phyloP scores from a whole-genome alignment of 208 protist species.

The Trypanosoma melophagium region DNA sequence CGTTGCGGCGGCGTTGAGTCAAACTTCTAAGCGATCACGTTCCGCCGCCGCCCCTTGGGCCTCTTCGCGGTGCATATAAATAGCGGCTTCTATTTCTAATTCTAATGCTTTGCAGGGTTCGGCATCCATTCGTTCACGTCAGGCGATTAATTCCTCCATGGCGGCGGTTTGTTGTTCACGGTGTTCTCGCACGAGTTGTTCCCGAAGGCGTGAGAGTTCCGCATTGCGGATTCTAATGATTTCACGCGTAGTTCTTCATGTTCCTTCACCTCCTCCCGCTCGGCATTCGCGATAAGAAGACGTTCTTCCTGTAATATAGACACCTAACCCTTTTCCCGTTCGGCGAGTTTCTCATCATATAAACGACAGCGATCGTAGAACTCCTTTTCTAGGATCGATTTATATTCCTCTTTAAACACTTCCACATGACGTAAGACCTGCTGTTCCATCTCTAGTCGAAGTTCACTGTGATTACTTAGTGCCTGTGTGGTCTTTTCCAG shows the following conservation, averaged over 20 bases:
- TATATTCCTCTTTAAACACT: conserved; percentile 38
- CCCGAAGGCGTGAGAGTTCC: conserved; percentile 52
- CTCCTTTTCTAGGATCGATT: conserved; percentile 35
- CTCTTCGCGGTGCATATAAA: conserved; percentile 26
- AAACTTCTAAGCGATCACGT: conserved; percentile 14
- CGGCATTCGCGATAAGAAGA: conserved; percentile 42
- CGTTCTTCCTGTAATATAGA: conserved; percentile 49
- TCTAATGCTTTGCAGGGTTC: not conserved
- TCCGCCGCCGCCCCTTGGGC: conserved; percentile 22
- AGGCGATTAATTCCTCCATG: conserved; percentile 31
- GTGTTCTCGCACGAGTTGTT: conserved; percentile 40
- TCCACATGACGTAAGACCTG: conserved; percentile 35
- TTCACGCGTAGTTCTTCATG: conserved; percentile 44
- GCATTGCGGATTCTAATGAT: conserved; percentile 52
- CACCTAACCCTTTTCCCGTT: conserved; percentile 31
- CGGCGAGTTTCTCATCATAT: conserved; percentile 32
- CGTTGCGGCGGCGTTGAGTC: conserved; percentile 18
- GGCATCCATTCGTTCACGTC: too few species aligned
- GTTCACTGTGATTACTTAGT: conserved; percentile 19
- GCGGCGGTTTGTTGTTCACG: conserved; percentile 38
- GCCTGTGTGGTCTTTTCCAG: conserved; percentile 36
- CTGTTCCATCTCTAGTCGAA: conserved; percentile 30
- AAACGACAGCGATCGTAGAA: conserved; percentile 35
- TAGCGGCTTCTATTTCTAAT: conserved; percentile 35
- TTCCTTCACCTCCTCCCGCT: conserved; percentile 44